These are phyloP conservation scores for Yarrowia osloensis DNA, from an alignment of 805 yeast species.

Conservation along the genomic window DNA sequence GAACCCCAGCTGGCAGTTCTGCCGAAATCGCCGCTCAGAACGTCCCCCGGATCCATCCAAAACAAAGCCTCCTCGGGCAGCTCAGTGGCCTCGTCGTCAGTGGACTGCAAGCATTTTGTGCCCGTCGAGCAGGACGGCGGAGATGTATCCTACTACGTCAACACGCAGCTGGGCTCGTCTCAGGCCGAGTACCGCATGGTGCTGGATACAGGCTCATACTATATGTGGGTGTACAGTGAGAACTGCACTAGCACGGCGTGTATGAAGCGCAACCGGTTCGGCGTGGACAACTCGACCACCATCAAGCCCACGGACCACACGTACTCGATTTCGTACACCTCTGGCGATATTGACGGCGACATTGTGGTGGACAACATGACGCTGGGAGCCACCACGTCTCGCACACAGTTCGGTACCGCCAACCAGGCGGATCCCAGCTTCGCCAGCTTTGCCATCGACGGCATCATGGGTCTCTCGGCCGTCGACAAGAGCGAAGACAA, in stretches of 20 bases:
- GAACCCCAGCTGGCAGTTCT: neutral
- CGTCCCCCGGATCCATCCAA: neutral
- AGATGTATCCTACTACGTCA: constrained; percentile 40
- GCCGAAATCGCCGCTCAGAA: neutral
- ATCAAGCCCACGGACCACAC: constrained; percentile 36
- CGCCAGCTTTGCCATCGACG: constrained; percentile 55
- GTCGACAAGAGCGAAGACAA: constrained; percentile 45
- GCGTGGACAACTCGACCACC: constrained; percentile 32
- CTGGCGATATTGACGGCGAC: constrained; percentile 56
- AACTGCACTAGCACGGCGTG: constrained; percentile 54
- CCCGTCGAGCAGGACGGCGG: constrained; percentile 37
- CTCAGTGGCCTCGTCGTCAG: neutral
- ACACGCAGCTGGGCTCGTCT: constrained; percentile 37
- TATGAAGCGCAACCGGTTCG: constrained; percentile 38
- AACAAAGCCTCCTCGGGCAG: neutral
- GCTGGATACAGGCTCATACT: constrained; percentile 66
- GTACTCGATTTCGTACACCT: constrained; percentile 55
- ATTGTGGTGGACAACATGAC: constrained; percentile 47
- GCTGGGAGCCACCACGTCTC: constrained; percentile 45
- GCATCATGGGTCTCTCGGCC: constrained; percentile 62
- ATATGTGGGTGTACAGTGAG: constrained; percentile 61
- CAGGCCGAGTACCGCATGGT: constrained; percentile 51
- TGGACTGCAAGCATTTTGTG: constrained; percentile 10
- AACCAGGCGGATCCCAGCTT: constrained; percentile 55
- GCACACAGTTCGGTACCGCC: constrained; percentile 56